Conservation (phyloP, 129 eudicot genomes). For the Flaveria brownii region DNA sequence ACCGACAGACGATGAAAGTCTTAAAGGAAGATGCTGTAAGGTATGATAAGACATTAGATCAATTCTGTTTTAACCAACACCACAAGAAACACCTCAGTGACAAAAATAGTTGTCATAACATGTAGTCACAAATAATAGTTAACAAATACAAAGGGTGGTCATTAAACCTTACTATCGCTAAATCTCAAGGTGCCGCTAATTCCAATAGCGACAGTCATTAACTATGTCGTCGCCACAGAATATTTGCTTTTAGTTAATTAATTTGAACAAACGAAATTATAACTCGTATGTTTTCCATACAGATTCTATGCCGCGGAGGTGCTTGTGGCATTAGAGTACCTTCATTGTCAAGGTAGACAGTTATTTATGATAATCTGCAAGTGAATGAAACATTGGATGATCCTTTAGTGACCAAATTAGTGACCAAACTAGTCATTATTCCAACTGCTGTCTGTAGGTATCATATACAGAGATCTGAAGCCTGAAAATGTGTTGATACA, state of each 20-base stretch:
- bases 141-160: too few species aligned
- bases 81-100: not conserved
- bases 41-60: constrained; percentile 33
- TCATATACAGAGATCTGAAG: constrained; percentile 93
- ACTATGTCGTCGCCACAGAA: too few species aligned
- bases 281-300: not conserved
- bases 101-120: not conserved
- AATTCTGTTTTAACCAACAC: too few species aligned
- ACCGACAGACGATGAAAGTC: constrained; percentile 83
- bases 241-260: not conserved
- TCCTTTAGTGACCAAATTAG: constrained; percentile 1
- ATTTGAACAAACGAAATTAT: not conserved
- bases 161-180: not conserved
- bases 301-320: constrained; percentile 98
- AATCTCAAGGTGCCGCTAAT: not conserved
- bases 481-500: constrained; percentile 94
- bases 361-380: not conserved
- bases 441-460: constrained; percentile 44
- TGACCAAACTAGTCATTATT: not conserved
- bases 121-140: too few species aligned
- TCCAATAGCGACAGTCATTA: not conserved
- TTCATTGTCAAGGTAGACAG: constrained; percentile 89
- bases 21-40: constrained; percentile 95
- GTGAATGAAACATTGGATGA: not conserved
- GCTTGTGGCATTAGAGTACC: constrained; percentile 91